phyloP scores from a whole-genome alignment of 441 rosid species.

The Hura crepitans region DNA sequence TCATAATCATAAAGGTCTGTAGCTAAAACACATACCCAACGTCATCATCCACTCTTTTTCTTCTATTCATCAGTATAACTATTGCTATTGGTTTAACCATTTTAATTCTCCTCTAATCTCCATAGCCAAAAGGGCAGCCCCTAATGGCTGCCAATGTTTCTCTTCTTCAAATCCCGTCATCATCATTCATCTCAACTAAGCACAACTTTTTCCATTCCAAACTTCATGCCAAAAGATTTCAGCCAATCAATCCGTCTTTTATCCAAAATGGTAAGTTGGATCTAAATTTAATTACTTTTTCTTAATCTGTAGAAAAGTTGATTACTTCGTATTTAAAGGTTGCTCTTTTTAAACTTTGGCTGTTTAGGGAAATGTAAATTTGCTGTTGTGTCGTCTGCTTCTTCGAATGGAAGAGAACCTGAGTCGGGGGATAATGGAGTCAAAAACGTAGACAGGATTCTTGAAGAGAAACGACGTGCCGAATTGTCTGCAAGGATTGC shows the following conservation, averaged over 20 bases:
- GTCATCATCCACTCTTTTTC: not conserved
- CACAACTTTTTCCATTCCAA: conserved; percentile 10
- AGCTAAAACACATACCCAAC: conserved; percentile 16
- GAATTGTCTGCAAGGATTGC: conserved; percentile 78
- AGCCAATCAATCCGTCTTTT: conserved; percentile 15
- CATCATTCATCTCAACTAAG: conserved; percentile 16
- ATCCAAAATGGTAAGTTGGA: not conserved
- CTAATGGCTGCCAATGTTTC: conserved; percentile 38
- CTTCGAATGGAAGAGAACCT: conserved; percentile 64
- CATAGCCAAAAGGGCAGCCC: not conserved
- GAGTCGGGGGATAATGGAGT: conserved; percentile 37
- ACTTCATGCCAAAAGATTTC: conserved; percentile 20
- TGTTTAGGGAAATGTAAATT: conserved; percentile 30
- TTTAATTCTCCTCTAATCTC: not conserved
- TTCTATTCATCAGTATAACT: not conserved
- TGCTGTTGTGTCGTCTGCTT: conserved; percentile 35
- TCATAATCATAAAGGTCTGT: conserved; percentile 19
- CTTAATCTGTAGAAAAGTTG: conserved; percentile 2
- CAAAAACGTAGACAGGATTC: conserved; percentile 44
- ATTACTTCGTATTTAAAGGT: not conserved
- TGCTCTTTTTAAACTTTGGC: not conserved
- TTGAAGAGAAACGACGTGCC: conserved; percentile 68
- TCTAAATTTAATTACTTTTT: not conserved
- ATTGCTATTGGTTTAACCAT: not conserved
- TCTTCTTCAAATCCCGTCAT: conserved; percentile 28